Conservation (phyloP, 2,329 filamentous ascomycete species). For the Phoma sp. region DNA sequence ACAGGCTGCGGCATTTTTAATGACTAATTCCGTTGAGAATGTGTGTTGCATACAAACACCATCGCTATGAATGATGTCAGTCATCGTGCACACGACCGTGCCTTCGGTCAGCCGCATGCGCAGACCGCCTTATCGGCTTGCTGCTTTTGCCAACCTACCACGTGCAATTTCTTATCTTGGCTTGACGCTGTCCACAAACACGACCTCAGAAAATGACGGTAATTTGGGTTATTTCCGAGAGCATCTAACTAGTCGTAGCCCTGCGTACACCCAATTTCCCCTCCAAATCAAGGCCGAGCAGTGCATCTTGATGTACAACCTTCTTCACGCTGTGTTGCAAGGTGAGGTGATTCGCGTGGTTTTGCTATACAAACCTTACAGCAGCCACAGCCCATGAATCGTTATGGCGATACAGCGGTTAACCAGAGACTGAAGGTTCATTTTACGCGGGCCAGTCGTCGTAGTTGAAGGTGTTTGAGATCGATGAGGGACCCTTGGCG, state of each 20-base stretch:
- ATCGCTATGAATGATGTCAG: background rate
- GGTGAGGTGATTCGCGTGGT: slow-evolving; percentile 14
- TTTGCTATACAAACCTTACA: background rate
- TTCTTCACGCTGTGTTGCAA: slow-evolving; percentile 7
- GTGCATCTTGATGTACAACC: slow-evolving; percentile 20
- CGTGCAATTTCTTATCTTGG: slow-evolving; percentile 12
- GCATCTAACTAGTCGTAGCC: slow-evolving; percentile 24
- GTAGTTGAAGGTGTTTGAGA: slow-evolving; percentile 19
- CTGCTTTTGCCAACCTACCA: background rate
- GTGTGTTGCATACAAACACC: background rate
- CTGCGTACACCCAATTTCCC: slow-evolving; percentile 35
- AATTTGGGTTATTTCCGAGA: slow-evolving; percentile 36
- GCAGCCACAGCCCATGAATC: background rate
- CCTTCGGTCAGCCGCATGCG: slow-evolving; percentile 8
- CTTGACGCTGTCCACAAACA: slow-evolving; percentile 7
- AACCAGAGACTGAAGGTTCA: background rate
- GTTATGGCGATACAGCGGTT: background rate
- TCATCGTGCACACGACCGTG: background rate
- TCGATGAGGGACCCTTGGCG: slow-evolving; percentile 30
- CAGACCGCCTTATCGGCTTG: slow-evolving; percentile 5
- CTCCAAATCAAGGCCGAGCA: background rate
- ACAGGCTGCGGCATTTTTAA: background rate
- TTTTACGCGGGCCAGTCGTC: slow-evolving; percentile 23
- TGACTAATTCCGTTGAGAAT: background rate
- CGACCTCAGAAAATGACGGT: slow-evolving; percentile 18